Evolutionary conservation across 208 protist genomes (phyloP), one percentile per base, ranked within the genome.

Genomic region (Phytomonas francai): DNA sequence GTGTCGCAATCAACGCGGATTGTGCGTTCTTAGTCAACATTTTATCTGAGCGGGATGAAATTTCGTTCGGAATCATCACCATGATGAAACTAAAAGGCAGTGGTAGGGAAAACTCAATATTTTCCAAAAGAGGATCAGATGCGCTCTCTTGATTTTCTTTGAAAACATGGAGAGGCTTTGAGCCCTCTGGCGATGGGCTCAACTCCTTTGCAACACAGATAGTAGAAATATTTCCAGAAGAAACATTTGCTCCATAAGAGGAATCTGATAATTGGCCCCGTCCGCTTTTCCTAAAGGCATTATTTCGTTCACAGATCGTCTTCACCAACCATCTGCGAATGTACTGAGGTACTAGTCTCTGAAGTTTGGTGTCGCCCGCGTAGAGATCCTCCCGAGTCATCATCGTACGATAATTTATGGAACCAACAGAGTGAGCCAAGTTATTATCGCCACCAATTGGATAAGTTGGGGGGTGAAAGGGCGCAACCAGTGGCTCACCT

Each of bases 11-110:
- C 16, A 67, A 36, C 31, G 14, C 32, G 54, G 36, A 34, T 14
- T 56, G 42, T 25, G 63, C 42, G 19, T 64, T 14, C 36, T 11
- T 9, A 9, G 30, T 66, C 32, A 67, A 27, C 63, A 67, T 67
- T 32, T 58, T 14, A 63, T 4, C 16, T 31, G 34, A 63, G 42
- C 8, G 63, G 19, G n/a, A 34, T 16, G 34, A 49, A 28, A 57
- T 59, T 56, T 49, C 30, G 1, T n/a, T 54, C 12, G 63, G 63
- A 29, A 62, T 59, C 25, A 67, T 58, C 16, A 67, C 49, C 39
- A 67, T 27, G 19, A n/a, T 67, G n/a, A 67, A 67, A 36, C 49
- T 33, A 30, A 67, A 67, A 25, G 54, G 54, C 45, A 32, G 57
- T 25, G 49, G 45, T 25, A 19, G 19, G 45, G 3, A 19, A 54